Evolutionary conservation across 805 yeast species (phyloP).

Genomic region (Candida ascalaphidarum): DNA sequence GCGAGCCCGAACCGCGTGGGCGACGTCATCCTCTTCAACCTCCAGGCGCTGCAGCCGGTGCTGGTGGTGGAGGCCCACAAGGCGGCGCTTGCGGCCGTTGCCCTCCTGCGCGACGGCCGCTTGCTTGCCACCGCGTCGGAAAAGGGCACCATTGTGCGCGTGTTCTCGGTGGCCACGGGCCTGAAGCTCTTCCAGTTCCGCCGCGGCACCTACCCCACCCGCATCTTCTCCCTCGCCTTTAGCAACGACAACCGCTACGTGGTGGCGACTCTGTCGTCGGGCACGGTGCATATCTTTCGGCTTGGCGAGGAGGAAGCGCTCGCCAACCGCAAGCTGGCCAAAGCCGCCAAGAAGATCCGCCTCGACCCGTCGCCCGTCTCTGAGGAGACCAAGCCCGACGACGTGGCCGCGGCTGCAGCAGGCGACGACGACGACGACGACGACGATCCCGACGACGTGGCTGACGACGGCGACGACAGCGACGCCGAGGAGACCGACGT

Average conservation of each 20-base stretch:
- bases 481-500: conserved; percentile 14
- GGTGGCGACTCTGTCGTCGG: conserved; percentile 82
- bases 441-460: conserved; percentile 6
- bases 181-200: conserved; percentile 63
- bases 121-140: conserved; percentile 82
- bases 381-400: conserved; percentile 11
- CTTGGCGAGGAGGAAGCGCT: conserved; percentile 46
- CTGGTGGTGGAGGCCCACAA: conserved; percentile 85
- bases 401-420: conserved; percentile 10
- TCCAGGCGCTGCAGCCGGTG: conserved; percentile 62
- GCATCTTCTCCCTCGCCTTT: conserved; percentile 68
- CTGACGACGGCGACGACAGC: conserved; percentile 8
- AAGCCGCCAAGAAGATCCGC: conserved; percentile 7
- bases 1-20: conserved; percentile 46
- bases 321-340: conserved; percentile 26
- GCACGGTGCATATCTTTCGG: conserved; percentile 87
- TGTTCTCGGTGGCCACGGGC: conserved; percentile 65
- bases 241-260: conserved; percentile 61
- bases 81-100: conserved; percentile 57
- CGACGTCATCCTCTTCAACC: conserved; percentile 73
- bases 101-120: conserved; percentile 68
- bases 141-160: conserved; percentile 84
- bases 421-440: conserved; percentile 5
- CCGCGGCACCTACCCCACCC: conserved; percentile 80
- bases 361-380: conserved; percentile 13